These are phyloP conservation scores for Fusarium tuaranense DNA, from an alignment of 2,329 filamentous ascomycete species.

Conservation along the genomic window DNA sequence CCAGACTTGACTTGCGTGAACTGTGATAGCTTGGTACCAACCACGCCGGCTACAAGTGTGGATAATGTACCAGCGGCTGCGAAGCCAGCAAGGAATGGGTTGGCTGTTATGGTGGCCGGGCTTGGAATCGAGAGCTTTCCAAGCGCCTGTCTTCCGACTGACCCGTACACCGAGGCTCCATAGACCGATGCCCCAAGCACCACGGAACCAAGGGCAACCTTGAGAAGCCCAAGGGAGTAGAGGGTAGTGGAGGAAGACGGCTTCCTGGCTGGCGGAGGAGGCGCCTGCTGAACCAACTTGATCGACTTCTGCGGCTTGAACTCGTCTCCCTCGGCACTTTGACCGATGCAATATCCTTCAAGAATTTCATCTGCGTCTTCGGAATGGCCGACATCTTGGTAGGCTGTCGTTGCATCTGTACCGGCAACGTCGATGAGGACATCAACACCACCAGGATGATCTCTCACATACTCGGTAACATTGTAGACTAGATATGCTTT, in stretches of 20 bases:
- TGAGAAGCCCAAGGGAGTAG: not conserved
- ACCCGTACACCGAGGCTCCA: not conserved
- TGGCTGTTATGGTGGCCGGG: not conserved
- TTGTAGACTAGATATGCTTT: slow-evolving; percentile 63
- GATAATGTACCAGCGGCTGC: not conserved
- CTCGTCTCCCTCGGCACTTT: slow-evolving; percentile 41
- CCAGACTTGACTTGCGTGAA: not conserved
- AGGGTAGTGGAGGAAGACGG: not conserved
- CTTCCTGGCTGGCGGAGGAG: not conserved
- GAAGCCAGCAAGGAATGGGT: not conserved
- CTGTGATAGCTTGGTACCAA: not conserved
- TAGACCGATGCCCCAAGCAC: not conserved
- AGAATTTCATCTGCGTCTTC: slow-evolving; percentile 65
- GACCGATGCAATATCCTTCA: slow-evolving; percentile 51
- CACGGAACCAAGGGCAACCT: not conserved
- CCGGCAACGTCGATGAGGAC: slow-evolving; percentile 82
- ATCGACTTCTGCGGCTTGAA: slow-evolving; percentile 25
- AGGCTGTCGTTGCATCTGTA: slow-evolving; percentile 81
- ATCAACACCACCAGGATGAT: slow-evolving; percentile 80
- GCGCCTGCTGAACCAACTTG: slow-evolving; percentile 4
- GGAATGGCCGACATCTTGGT: slow-evolving; percentile 87
- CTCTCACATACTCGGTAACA: slow-evolving; percentile 66
- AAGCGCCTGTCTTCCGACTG: not conserved
- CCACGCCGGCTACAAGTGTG: not conserved
- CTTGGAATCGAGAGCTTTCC: not conserved